A percentile compares a stretch with the other conserved stretches of the same genome.
Evolutionary conservation across 257 asterid genomes (phyloP).

Genomic region (Solanum appendiculatum): DNA sequence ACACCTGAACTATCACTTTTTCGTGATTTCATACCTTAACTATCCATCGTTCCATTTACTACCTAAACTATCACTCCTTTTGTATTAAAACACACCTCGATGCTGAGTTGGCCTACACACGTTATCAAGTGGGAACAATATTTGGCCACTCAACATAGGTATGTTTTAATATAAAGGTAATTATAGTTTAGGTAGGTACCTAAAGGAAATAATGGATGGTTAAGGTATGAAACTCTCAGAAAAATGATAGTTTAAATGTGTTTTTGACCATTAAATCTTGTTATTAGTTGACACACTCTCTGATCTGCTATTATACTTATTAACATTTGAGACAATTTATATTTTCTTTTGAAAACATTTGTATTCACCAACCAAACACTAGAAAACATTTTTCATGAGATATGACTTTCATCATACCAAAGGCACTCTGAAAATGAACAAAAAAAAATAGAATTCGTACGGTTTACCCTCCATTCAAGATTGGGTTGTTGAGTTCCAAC

Average conservation of each 20-base stretch:
- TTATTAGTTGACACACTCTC: neutral
- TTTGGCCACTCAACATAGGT: neutral
- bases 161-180: neutral
- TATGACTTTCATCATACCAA: neutral
- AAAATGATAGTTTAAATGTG: neutral
- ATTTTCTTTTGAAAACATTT: neutral
- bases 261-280: neutral
- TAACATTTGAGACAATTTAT: neutral
- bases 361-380: neutral
- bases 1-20: neutral
- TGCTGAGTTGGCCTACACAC: neutral
- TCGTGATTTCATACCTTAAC: neutral
- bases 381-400: neutral
- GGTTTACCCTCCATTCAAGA: slow-evolving; percentile 43
- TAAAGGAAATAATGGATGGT: neutral
- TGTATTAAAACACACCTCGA: neutral
- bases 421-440: neutral
- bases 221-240: neutral
- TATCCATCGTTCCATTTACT: neutral
- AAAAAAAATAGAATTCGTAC: neutral
- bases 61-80: neutral
- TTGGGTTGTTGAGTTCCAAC: slow-evolving; percentile 35
- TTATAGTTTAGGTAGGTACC: neutral
- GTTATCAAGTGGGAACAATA: neutral
- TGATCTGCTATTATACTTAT: neutral